Conservation (phyloP, 2,329 filamentous ascomycete genomes). For the Exophiala sideris region DNA sequence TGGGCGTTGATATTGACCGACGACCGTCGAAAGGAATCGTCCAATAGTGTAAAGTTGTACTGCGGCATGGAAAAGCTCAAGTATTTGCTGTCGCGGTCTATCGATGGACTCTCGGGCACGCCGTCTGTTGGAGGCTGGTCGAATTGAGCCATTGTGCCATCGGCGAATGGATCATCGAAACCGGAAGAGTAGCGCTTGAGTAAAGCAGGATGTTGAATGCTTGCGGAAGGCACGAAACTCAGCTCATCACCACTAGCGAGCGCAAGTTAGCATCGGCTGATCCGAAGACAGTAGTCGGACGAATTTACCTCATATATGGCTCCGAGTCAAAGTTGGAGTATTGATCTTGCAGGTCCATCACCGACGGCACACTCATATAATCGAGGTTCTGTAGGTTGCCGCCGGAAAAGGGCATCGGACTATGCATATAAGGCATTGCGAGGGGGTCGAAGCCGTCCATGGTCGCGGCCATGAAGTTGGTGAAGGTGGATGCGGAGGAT, state of each 20-base stretch:
- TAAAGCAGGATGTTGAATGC: constrained; percentile 35
- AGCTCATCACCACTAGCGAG: constrained; percentile 50
- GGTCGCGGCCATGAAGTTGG: constrained; percentile 26
- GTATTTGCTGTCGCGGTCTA: constrained; percentile 66
- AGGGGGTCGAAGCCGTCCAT: constrained; percentile 60
- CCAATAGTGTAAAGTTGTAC: constrained; percentile 59
- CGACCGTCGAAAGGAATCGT: constrained; percentile 56
- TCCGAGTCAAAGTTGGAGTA: constrained; percentile 60
- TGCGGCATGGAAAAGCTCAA: constrained; percentile 68
- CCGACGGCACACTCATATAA: constrained; percentile 48
- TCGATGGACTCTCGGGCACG: constrained; percentile 53
- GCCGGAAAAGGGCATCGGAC: constrained; percentile 50
- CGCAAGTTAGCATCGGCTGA: constrained; percentile 12
- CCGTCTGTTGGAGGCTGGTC: constrained; percentile 44
- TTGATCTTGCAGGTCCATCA: constrained; percentile 56
- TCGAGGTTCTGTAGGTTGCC: constrained; percentile 49
- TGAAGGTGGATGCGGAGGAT: constrained; percentile 1
- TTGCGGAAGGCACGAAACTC: constrained; percentile 44
- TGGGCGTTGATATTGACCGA: constrained; percentile 59
- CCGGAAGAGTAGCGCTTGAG: constrained; percentile 50
- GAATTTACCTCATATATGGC: constrained; percentile 56
- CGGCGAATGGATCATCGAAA: constrained; percentile 52
- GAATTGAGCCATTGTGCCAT: constrained; percentile 43
- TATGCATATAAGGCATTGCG: constrained; percentile 61
- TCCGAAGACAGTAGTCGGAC: constrained; percentile 19